These are phyloP conservation scores for Nemania abortiva DNA, from an alignment of 2,329 filamentous ascomycete genomes.

Conservation along the genomic window DNA sequence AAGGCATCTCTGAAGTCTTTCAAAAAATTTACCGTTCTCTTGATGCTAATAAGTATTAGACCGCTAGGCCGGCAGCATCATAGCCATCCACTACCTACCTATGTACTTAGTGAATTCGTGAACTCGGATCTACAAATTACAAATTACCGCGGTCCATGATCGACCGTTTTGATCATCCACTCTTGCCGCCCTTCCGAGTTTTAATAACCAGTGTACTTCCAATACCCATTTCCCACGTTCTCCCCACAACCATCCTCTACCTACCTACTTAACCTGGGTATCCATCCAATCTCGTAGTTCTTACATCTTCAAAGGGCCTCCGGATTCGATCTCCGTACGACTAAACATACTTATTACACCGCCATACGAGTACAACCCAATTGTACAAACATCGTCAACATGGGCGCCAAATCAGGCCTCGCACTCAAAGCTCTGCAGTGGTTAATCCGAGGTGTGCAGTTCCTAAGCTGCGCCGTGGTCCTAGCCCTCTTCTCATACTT, in stretches of 20 bases:
- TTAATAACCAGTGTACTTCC: slow-evolving; percentile 7
- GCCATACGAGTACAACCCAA: slow-evolving; percentile 33
- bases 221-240: slow-evolving; percentile 2
- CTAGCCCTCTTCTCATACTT: slow-evolving; percentile 88
- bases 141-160: slow-evolving; percentile 26
- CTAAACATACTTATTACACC: slow-evolving; percentile 7
- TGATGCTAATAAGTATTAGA: too few relatives aligned
- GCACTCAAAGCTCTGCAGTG: slow-evolving; percentile 77
- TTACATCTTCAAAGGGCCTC: not conserved
- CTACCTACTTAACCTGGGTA: not conserved
- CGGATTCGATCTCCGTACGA: slow-evolving; percentile 1
- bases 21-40: too few relatives aligned
- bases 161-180: slow-evolving; percentile 27
- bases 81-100: not conserved
- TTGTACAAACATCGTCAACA: slow-evolving; percentile 53
- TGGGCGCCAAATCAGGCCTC: slow-evolving; percentile 69
- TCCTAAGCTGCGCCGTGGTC: slow-evolving; percentile 78
- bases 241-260: not conserved
- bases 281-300: too few relatives aligned
- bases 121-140: slow-evolving; percentile 17
- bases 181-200: slow-evolving; percentile 17
- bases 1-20: not conserved
- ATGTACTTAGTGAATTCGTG: not conserved
- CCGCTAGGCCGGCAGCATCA: not conserved
- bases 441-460: slow-evolving; percentile 78